phyloP scores from a whole-genome alignment of 2,329 filamentous ascomycete genomes.

The Stagonosporopsis cucurbitacearum region DNA sequence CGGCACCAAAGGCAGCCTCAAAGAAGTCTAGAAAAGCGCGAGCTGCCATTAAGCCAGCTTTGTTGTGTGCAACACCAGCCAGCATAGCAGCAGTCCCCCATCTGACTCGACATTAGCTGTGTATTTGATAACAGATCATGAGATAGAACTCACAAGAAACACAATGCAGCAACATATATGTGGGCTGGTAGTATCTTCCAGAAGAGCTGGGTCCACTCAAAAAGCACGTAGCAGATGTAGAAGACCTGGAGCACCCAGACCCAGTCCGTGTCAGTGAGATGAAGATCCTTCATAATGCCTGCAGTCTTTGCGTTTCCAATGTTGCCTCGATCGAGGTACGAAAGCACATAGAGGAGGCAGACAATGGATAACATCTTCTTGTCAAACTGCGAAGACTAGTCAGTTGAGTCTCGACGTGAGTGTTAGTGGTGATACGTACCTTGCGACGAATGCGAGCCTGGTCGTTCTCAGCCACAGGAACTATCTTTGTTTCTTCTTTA shows the following conservation, averaged over 20 bases:
- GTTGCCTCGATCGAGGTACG: slow-evolving; percentile 20
- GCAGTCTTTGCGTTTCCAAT: slow-evolving; percentile 69
- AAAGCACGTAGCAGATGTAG: slow-evolving; percentile 27
- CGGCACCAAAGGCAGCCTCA: not conserved
- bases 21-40: not conserved
- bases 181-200: slow-evolving; percentile 52
- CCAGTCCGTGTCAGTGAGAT: slow-evolving; percentile 24
- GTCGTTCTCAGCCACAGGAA: not conserved
- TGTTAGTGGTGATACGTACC: not conserved
- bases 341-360: slow-evolving; percentile 32
- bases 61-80: not conserved
- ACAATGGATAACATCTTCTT: slow-evolving; percentile 1
- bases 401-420: not conserved
- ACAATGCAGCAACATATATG: slow-evolving; percentile 37
- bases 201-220: slow-evolving; percentile 43
- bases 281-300: slow-evolving; percentile 62
- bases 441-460: not conserved
- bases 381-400: not conserved
- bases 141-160: not conserved
- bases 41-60: not conserved
- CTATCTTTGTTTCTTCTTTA: not conserved
- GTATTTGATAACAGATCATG: not conserved
- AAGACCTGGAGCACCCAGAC: slow-evolving; percentile 49
- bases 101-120: not conserved
- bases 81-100: not conserved